These are phyloP conservation scores for Bimuria novae-zelandiae DNA, from an alignment of 2,329 filamentous ascomycete species.

Conservation along the genomic window DNA sequence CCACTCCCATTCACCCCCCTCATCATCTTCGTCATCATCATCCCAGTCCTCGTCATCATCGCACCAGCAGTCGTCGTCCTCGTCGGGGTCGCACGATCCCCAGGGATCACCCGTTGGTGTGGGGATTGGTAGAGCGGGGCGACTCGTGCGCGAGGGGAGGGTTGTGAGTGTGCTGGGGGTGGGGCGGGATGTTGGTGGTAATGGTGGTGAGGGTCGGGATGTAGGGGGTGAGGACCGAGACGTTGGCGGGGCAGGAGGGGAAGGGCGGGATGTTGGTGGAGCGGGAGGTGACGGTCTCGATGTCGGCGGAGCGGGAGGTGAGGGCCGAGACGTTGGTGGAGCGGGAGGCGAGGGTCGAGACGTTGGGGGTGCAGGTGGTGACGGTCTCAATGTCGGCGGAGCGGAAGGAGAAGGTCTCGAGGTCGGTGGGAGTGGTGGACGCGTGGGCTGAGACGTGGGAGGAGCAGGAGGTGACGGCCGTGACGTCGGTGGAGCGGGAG, in stretches of 20 bases:
- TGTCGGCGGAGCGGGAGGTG: not conserved
- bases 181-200: not conserved
- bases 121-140: not conserved
- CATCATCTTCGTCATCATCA: constrained; percentile 2
- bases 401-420: not conserved
- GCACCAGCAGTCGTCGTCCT: constrained; percentile 6
- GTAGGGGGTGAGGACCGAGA: not conserved
- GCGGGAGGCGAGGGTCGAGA: not conserved
- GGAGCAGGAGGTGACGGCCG: not conserved
- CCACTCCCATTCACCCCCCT: constrained; percentile 3
- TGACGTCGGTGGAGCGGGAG: not conserved
- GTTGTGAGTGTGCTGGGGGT: constrained; percentile 4
- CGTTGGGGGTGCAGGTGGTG: not conserved
- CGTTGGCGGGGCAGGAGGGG: not conserved
- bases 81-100: constrained; percentile 6
- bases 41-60: constrained; percentile 5
- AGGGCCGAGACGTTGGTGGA: not conserved
- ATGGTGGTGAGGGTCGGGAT: not conserved
- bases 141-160: constrained; percentile 2
- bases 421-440: not conserved
- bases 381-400: not conserved
- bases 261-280: not conserved
- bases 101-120: constrained; percentile 4
- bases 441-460: not conserved
- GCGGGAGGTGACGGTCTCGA: not conserved